These are phyloP conservation scores for Cercophora sp. DNA, from an alignment of 495 filamentous ascomycete genomes.

Conservation along the genomic window DNA sequence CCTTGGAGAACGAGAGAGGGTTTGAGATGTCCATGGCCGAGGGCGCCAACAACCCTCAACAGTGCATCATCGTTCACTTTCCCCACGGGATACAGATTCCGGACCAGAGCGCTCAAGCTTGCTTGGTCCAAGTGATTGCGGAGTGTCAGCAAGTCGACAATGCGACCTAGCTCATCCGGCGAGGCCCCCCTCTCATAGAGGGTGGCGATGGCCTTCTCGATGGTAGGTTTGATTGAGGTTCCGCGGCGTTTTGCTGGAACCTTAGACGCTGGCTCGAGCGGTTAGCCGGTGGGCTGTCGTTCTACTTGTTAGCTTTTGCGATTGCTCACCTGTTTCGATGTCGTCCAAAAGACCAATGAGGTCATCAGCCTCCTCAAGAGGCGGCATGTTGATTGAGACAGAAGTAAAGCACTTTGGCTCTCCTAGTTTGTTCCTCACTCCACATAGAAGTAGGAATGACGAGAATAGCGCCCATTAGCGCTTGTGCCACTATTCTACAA, in stretches of 20 bases:
- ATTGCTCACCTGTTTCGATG: conserved; percentile 23
- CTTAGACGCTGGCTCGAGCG: conserved; percentile 44
- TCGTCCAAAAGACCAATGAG: conserved; percentile 25
- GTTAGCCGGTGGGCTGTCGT: too few relatives aligned
- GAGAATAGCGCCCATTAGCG: too few relatives aligned
- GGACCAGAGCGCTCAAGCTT: conserved; percentile 61
- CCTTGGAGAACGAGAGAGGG: conserved; percentile 66
- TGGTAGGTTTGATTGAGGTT: conserved; percentile 39
- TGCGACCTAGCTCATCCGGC: conserved; percentile 50
- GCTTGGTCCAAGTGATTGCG: conserved; percentile 73
- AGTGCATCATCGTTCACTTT: conserved; percentile 59
- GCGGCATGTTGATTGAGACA: background rate
- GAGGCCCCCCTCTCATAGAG: conserved; percentile 67
- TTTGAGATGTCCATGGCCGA: conserved; percentile 77
- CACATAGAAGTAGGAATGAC: too few relatives aligned
- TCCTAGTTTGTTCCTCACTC: too few relatives aligned
- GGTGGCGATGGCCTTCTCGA: conserved; percentile 44
- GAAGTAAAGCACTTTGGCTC: background rate
- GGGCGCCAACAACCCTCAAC: conserved; percentile 63
- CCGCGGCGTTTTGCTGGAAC: conserved; percentile 46
- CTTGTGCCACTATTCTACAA: too few relatives aligned
- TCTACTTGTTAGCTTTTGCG: too few relatives aligned
- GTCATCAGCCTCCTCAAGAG: background rate
- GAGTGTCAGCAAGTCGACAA: conserved; percentile 64
- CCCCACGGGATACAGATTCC: conserved; percentile 68